A percentile compares a stretch with the other conserved stretches of the same genome.
Conservation (phyloP, 1,284 basidiomycete genomes). For the Heterobasidion occidentale region DNA sequence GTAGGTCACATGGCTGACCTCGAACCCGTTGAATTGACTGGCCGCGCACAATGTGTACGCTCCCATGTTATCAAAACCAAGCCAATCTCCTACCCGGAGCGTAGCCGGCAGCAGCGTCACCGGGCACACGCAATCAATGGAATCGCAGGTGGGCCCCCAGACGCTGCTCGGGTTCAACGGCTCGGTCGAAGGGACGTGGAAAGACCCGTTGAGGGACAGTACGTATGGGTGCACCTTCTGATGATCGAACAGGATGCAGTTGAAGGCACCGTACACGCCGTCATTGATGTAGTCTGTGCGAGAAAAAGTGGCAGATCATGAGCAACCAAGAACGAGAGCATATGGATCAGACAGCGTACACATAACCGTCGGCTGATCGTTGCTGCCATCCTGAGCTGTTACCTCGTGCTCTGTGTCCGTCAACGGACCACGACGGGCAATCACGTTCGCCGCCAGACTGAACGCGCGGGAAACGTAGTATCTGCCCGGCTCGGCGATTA, state of each 20-base stretch:
- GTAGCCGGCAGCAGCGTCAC: conserved; percentile 40
- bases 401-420: conserved; percentile 26
- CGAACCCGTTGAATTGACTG: conserved; percentile 63
- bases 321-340: conserved; percentile 10
- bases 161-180: conserved; percentile 45
- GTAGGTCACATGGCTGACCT: conserved; percentile 34
- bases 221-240: conserved; percentile 69
- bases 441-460: conserved; percentile 89
- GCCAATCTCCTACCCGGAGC: conserved; percentile 70
- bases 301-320: conserved; percentile 8
- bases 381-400: conserved; percentile 21
- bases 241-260: conserved; percentile 81
- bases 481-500: conserved; percentile 96
- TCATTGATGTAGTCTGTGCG: conserved; percentile 91
- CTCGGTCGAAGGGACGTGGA: conserved; percentile 36
- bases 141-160: conserved; percentile 73
- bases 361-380: conserved; percentile 67
- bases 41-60: conserved; percentile 77
- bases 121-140: conserved; percentile 62
- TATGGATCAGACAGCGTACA: conserved; percentile 45
- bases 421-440: conserved; percentile 73
- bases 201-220: conserved; percentile 34
- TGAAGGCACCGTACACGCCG: conserved; percentile 97
- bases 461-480: conserved; percentile 94
- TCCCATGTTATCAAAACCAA: conserved; percentile 74